A percentile compares a stretch with the other conserved stretches of the same genome.
Evolutionary conservation across 805 yeast genomes (phyloP).

Genomic region (Wickerhamiella azymoides): DNA sequence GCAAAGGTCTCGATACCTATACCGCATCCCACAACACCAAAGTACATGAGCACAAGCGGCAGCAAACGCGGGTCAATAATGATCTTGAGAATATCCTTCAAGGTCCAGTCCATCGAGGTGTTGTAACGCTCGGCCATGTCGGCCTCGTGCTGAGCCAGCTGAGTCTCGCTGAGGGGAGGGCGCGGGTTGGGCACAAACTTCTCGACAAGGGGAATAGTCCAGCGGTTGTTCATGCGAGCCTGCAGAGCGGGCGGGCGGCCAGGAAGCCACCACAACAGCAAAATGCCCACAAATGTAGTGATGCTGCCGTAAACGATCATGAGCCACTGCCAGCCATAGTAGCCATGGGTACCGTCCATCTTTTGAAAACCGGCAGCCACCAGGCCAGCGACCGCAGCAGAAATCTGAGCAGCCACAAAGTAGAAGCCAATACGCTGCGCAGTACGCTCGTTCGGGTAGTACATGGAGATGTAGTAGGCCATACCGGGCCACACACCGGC

Average conservation of each 20-base stretch:
- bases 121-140: conserved; percentile 46
- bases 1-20: conserved; percentile 77
- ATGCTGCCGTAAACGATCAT: conserved; percentile 62
- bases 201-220: neutral
- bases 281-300: conserved; percentile 49
- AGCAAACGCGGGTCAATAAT: conserved; percentile 53
- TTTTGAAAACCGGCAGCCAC: conserved; percentile 80
- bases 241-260: conserved; percentile 42
- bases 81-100: conserved; percentile 42
- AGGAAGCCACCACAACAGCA: conserved; percentile 73
- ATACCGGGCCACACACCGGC: conserved; percentile 90
- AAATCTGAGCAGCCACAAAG: conserved; percentile 83
- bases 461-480: conserved; percentile 67
- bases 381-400: conserved; percentile 79
- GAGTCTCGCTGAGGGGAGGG: conserved; percentile 34
- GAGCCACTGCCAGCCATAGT: conserved; percentile 79
- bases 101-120: conserved; percentile 37
- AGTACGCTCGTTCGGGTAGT: conserved; percentile 71
- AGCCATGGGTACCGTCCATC: conserved; percentile 58
- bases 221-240: conserved; percentile 2
- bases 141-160: conserved; percentile 39
- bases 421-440: conserved; percentile 76
- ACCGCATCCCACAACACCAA: conserved; percentile 89
- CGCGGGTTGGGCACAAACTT: conserved; percentile 12
- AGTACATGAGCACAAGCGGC: conserved; percentile 78